phyloP scores from a whole-genome alignment of 1,139 yeast genomes.

The Yamadazyma atlantica region DNA sequence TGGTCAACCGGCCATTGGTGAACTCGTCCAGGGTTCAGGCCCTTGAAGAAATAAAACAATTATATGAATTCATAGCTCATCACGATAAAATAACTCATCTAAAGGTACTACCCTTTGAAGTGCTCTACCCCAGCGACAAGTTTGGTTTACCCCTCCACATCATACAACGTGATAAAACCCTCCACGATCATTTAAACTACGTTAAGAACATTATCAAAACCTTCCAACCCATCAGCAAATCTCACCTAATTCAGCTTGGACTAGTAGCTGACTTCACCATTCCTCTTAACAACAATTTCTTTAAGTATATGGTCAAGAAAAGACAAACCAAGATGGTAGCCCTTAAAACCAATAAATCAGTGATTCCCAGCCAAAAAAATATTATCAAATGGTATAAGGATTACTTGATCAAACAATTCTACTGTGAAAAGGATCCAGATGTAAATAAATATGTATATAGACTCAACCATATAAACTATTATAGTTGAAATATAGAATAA shows the following conservation, averaged over 20 bases:
- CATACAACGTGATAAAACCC: conserved; percentile 24
- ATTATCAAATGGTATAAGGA: conserved; percentile 27
- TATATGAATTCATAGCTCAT: conserved; percentile 22
- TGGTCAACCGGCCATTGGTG: neutral
- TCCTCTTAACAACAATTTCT: conserved; percentile 29
- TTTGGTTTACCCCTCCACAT: conserved; percentile 35
- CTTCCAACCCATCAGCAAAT: conserved; percentile 24
- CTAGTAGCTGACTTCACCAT: conserved; percentile 19
- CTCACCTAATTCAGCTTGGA: conserved; percentile 13
- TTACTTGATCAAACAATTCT: conserved; percentile 36
- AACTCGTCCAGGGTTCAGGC: too few species aligned
- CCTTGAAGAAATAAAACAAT: conserved; percentile 14
- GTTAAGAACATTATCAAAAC: conserved; percentile 21
- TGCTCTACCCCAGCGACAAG: conserved; percentile 30
- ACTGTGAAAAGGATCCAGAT: conserved; percentile 17
- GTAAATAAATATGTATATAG: conserved; percentile 12
- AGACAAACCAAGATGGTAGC: conserved; percentile 18
- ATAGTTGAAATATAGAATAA: conserved; percentile 34
- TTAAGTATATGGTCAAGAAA: conserved; percentile 25
- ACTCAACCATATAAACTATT: conserved; percentile 28
- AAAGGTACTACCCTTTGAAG: conserved; percentile 33
- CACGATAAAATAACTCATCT: conserved; percentile 20
- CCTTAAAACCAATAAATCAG: conserved; percentile 24
- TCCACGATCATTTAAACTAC: conserved; percentile 24
- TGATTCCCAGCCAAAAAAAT: conserved; percentile 34